A percentile compares a stretch with the other conserved stretches of the same genome.
phyloP scores from a whole-genome alignment of 257 asterid species.

The Buddleja alternifolia region DNA sequence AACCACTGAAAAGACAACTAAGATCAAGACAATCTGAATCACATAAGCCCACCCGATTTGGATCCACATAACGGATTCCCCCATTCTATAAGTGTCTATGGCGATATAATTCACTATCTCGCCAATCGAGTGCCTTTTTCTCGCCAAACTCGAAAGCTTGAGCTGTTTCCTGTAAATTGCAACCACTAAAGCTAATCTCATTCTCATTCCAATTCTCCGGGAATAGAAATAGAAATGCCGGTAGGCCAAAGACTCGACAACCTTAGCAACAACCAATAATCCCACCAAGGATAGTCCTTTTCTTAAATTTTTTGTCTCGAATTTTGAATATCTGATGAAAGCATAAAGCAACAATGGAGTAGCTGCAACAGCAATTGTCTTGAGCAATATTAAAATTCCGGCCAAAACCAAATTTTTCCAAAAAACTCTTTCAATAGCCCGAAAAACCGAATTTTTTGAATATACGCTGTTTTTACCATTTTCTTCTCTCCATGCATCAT shows the following conservation, averaged over 20 bases:
- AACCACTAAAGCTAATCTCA: slow-evolving; percentile 73
- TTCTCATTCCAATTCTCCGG: slow-evolving; percentile 65
- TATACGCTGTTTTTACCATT: slow-evolving; percentile 27
- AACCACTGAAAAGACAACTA: slow-evolving; percentile 48
- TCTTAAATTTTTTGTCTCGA: slow-evolving; percentile 28
- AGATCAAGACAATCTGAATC: slow-evolving; percentile 47
- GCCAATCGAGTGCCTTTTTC: slow-evolving; percentile 65
- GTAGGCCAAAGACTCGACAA: slow-evolving; percentile 54
- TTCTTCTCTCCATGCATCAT: slow-evolving; percentile 43
- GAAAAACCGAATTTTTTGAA: slow-evolving; percentile 31
- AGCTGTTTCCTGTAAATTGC: slow-evolving; percentile 71
- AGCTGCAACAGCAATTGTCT: slow-evolving; percentile 50
- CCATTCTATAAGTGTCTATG: slow-evolving; percentile 81
- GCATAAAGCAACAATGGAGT: slow-evolving; percentile 64
- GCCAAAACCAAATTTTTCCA: slow-evolving; percentile 53
- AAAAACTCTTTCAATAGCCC: slow-evolving; percentile 49
- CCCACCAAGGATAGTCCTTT: slow-evolving; percentile 54
- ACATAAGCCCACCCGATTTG: slow-evolving; percentile 55
- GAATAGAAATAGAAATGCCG: slow-evolving; percentile 69
- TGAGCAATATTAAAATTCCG: slow-evolving; percentile 43
- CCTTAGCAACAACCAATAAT: slow-evolving; percentile 49
- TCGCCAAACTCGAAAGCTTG: slow-evolving; percentile 58
- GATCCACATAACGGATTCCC: slow-evolving; percentile 70
- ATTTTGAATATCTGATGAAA: slow-evolving; percentile 53
- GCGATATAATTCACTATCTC: slow-evolving; percentile 75